Conservation (phyloP, 2,329 filamentous ascomycete species). For the Cytospora leucostoma region DNA sequence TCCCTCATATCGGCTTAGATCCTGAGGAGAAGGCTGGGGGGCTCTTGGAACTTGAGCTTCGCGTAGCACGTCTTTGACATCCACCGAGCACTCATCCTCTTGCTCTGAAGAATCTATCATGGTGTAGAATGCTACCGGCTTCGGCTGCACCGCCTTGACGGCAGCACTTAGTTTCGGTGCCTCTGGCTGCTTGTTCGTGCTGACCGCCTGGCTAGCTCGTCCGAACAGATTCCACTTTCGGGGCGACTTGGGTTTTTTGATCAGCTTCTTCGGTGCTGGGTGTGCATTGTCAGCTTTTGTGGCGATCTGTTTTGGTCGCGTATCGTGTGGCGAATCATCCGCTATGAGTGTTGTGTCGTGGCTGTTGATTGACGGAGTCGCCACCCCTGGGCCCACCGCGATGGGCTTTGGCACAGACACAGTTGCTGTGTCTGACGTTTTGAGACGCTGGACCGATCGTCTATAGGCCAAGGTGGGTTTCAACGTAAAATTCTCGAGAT, state of each 20-base stretch:
- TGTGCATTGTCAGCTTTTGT: conserved; percentile 35
- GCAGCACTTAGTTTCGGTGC: conserved; percentile 47
- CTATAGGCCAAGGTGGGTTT: conserved; percentile 57
- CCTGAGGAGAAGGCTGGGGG: conserved; percentile 24
- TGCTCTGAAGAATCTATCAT: conserved; percentile 62
- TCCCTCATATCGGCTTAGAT: neutral
- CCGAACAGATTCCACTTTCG: conserved; percentile 67
- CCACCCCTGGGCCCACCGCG: conserved; percentile 42
- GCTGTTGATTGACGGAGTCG: conserved; percentile 56
- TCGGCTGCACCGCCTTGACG: conserved; percentile 51
- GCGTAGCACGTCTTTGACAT: conserved; percentile 52
- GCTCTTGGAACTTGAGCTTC: conserved; percentile 46
- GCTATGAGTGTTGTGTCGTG: conserved; percentile 59
- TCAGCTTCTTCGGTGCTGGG: conserved; percentile 53
- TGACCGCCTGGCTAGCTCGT: conserved; percentile 47
- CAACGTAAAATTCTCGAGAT: conserved; percentile 51
- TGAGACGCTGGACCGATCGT: conserved; percentile 55
- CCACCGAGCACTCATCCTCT: conserved; percentile 42
- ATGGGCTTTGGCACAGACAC: conserved; percentile 57
- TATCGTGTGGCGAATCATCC: conserved; percentile 54
- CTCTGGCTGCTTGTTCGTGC: conserved; percentile 42
- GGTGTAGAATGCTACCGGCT: conserved; percentile 60
- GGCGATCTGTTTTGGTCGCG: conserved; percentile 40
- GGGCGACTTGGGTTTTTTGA: conserved; percentile 57
- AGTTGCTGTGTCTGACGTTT: conserved; percentile 45